Percentiles rank a stretch among this genome's conserved stretches.
These are phyloP conservation scores for Coemansia reversa DNA, from an alignment of 192 early-diverging fungal species.

Conservation along the genomic window DNA sequence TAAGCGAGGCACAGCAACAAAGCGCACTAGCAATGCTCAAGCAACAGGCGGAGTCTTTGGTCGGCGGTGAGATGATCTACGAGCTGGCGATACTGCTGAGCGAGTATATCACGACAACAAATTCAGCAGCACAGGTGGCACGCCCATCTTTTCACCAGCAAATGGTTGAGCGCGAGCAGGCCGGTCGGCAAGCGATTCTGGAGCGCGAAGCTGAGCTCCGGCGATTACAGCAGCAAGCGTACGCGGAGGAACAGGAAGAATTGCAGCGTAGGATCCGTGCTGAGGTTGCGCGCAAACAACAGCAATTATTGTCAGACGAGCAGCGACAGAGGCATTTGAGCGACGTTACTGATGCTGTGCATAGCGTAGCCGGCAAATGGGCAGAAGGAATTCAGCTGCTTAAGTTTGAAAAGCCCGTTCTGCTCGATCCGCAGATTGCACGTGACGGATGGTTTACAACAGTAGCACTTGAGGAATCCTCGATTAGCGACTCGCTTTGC, in stretches of 20 bases:
- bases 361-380: constrained; percentile 43
- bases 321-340: constrained; percentile 23
- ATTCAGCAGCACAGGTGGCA: constrained; percentile 55
- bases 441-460: constrained; percentile 32
- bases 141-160: constrained; percentile 50
- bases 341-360: constrained; percentile 39
- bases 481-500: constrained; percentile 32
- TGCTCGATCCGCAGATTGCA: constrained; percentile 20
- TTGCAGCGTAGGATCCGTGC: constrained; percentile 40
- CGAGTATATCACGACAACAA: constrained; percentile 62
- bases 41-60: constrained; percentile 33
- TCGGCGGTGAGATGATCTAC: constrained; percentile 69
- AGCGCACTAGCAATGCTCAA: constrained; percentile 44
- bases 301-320: constrained; percentile 40
- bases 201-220: constrained; percentile 29
- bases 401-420: constrained; percentile 18
- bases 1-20: constrained; percentile 55
- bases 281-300: constrained; percentile 49
- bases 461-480: constrained; percentile 43
- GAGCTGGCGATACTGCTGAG: constrained; percentile 60
- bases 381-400: constrained; percentile 48
- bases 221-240: constrained; percentile 12
- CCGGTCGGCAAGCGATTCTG: constrained; percentile 16
- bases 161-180: constrained; percentile 46
- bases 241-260: constrained; percentile 29